A percentile compares a stretch with the other conserved stretches of the same genome.
phyloP scores from a whole-genome alignment of 768 basidiomycete genomes.

The Phanerochaete carnosa region DNA sequence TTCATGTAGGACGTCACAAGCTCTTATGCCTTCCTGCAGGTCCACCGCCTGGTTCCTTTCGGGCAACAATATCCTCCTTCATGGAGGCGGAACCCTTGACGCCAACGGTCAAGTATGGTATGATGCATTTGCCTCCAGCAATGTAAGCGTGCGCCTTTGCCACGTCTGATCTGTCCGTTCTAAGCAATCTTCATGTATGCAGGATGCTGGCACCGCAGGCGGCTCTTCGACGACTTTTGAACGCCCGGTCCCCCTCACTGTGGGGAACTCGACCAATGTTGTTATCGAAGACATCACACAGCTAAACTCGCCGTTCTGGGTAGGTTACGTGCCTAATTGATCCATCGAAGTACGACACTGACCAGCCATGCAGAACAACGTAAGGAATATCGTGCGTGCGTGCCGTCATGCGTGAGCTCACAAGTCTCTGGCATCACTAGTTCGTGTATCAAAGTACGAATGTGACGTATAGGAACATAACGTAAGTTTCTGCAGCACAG shows the following conservation, averaged over 20 bases:
- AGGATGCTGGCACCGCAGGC: conserved; percentile 37
- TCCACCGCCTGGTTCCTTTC: conserved; percentile 40
- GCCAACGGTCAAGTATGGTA: conserved; percentile 45
- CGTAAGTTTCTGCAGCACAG: conserved; percentile 16
- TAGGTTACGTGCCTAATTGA: conserved; percentile 13
- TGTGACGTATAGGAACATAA: conserved; percentile 38
- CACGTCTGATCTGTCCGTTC: not conserved
- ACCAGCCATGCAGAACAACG: conserved; percentile 16
- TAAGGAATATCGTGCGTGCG: conserved; percentile 3
- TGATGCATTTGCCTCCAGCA: conserved; percentile 26
- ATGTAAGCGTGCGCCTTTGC: conserved; percentile 9
- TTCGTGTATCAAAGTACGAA: conserved; percentile 42
- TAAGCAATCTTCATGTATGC: not conserved
- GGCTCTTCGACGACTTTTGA: conserved; percentile 41
- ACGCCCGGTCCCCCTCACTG: conserved; percentile 40
- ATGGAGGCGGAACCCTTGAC: conserved; percentile 46
- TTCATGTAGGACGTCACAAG: not conserved
- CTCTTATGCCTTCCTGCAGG: conserved; percentile 14
- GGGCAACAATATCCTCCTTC: conserved; percentile 33
- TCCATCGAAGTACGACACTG: not conserved
- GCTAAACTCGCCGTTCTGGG: conserved; percentile 41
- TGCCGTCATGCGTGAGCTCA: not conserved
- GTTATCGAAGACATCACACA: conserved; percentile 36
- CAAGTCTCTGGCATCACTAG: conserved; percentile 14
- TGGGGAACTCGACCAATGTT: conserved; percentile 40